Evolutionary conservation across 2,329 filamentous ascomycete species (phyloP).

Genomic region (Ophiostoma ulmi): DNA sequence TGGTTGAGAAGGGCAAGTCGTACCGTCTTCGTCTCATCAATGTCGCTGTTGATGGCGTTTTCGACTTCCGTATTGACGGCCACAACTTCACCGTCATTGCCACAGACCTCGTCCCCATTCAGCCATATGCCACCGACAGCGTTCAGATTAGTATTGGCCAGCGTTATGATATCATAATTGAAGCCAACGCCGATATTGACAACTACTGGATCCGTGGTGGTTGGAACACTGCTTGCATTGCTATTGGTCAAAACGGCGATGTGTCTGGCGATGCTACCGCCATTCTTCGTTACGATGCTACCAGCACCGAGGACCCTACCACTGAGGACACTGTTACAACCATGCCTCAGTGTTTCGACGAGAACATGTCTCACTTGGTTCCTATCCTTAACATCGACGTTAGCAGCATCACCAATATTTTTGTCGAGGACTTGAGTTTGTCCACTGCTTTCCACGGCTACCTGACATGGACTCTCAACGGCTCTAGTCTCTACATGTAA

Average conservation of each 20-base stretch:
- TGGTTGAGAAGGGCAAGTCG: slow-evolving; percentile 41
- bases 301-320: slow-evolving; percentile 31
- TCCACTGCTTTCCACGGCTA: slow-evolving; percentile 7
- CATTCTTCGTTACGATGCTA: slow-evolving; percentile 39
- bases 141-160: slow-evolving; percentile 46
- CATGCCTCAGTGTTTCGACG: slow-evolving; percentile 16
- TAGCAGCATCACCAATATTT: slow-evolving; percentile 30
- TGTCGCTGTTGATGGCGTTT: slow-evolving; percentile 44
- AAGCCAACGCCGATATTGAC: slow-evolving; percentile 34
- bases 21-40: slow-evolving; percentile 48
- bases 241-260: slow-evolving; percentile 26
- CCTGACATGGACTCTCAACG: slow-evolving; percentile 8
- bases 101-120: slow-evolving; percentile 49
- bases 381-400: slow-evolving; percentile 36
- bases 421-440: background rate
- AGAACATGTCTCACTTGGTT: background rate
- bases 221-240: slow-evolving; percentile 29
- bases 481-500: background rate
- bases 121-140: slow-evolving; percentile 46
- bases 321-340: slow-evolving; percentile 32
- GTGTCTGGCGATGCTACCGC: slow-evolving; percentile 32
- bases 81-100: slow-evolving; percentile 51
- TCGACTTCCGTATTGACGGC: slow-evolving; percentile 48
- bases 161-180: slow-evolving; percentile 45
- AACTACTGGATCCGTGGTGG: slow-evolving; percentile 31